Percentiles rank a stretch among this genome's conserved stretches.
These are phyloP conservation scores for Trichosporon sp. DNA, from an alignment of 1,284 basidiomycete species.

Conservation along the genomic window DNA sequence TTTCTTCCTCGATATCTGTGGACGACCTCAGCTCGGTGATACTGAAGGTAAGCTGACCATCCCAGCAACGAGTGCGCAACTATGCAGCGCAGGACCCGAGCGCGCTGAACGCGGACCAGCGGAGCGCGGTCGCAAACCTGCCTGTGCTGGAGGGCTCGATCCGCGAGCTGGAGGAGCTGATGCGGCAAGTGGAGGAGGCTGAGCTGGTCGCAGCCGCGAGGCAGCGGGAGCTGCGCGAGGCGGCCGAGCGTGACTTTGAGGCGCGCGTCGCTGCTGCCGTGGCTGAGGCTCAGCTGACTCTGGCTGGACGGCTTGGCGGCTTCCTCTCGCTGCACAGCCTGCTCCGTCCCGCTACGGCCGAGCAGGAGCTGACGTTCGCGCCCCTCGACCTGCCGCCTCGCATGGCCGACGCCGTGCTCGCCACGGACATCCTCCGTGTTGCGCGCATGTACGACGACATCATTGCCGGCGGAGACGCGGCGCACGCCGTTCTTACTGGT, in stretches of 20 bases:
- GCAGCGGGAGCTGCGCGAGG: slow-evolving; percentile 25
- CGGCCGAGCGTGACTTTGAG: slow-evolving; percentile 14
- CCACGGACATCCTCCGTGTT: slow-evolving; percentile 41
- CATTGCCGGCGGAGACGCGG: slow-evolving; percentile 26
- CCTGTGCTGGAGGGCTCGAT: slow-evolving; percentile 66
- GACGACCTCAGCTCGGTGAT: too few species aligned
- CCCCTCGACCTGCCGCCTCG: slow-evolving; percentile 39
- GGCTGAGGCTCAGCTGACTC: slow-evolving; percentile 30
- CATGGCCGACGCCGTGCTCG: slow-evolving; percentile 41
- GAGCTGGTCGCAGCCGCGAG: slow-evolving; percentile 29
- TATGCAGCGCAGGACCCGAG: slow-evolving; percentile 63
- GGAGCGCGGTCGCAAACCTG: slow-evolving; percentile 61
- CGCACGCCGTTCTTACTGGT: slow-evolving; percentile 21
- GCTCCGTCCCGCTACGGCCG: slow-evolving; percentile 48
- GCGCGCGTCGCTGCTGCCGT: slow-evolving; percentile 7
- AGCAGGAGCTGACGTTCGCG: slow-evolving; percentile 45
- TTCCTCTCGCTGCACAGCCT: slow-evolving; percentile 61
- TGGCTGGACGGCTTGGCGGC: slow-evolving; percentile 56
- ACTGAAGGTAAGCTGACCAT: too few species aligned
- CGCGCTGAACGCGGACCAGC: slow-evolving; percentile 79
- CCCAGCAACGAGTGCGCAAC: slow-evolving; percentile 62
- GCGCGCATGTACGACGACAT: slow-evolving; percentile 40
- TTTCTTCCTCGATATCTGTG: too few species aligned
- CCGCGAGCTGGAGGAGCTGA: slow-evolving; percentile 73
- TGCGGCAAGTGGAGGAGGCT: slow-evolving; percentile 61